These are phyloP conservation scores for Letharia columbiana DNA, from an alignment of 495 filamentous ascomycete species.

Conservation along the genomic window DNA sequence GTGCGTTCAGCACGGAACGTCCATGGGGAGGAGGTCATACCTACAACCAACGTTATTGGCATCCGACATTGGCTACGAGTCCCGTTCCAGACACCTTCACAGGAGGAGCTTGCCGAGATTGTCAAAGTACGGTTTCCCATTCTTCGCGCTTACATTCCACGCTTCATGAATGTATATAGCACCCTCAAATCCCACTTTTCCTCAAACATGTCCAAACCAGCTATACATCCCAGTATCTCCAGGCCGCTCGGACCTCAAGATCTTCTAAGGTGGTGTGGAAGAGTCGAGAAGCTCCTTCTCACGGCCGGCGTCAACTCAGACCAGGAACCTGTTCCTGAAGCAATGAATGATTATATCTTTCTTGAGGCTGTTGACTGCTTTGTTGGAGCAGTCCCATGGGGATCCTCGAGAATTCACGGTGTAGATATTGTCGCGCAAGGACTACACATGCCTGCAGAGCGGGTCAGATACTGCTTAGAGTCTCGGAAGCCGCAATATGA, in stretches of 20 bases:
- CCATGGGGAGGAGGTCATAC: slow-evolving; percentile 54
- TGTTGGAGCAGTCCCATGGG: slow-evolving; percentile 64
- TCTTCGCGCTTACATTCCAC: slow-evolving; percentile 57
- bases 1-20: slow-evolving; percentile 69
- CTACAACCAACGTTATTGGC: slow-evolving; percentile 57
- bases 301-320: slow-evolving; percentile 56
- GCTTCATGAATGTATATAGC: slow-evolving; percentile 68
- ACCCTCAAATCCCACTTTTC: slow-evolving; percentile 33
- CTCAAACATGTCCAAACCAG: neutral
- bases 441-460: slow-evolving; percentile 73
- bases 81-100: slow-evolving; percentile 53
- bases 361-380: slow-evolving; percentile 87
- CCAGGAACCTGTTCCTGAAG: slow-evolving; percentile 64
- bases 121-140: slow-evolving; percentile 59
- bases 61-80: slow-evolving; percentile 74
- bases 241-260: slow-evolving; percentile 66
- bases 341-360: slow-evolving; percentile 73
- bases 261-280: slow-evolving; percentile 79
- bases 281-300: slow-evolving; percentile 53
- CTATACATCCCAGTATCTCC: slow-evolving; percentile 29
- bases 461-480: slow-evolving; percentile 59
- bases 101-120: slow-evolving; percentile 68
- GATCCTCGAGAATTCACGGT: slow-evolving; percentile 50
- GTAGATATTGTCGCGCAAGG: slow-evolving; percentile 66
- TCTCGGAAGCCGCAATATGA: slow-evolving; percentile 58